Evolutionary conservation across 139 green algal genomes (phyloP).

Genomic region (Choricystis sp.): DNA sequence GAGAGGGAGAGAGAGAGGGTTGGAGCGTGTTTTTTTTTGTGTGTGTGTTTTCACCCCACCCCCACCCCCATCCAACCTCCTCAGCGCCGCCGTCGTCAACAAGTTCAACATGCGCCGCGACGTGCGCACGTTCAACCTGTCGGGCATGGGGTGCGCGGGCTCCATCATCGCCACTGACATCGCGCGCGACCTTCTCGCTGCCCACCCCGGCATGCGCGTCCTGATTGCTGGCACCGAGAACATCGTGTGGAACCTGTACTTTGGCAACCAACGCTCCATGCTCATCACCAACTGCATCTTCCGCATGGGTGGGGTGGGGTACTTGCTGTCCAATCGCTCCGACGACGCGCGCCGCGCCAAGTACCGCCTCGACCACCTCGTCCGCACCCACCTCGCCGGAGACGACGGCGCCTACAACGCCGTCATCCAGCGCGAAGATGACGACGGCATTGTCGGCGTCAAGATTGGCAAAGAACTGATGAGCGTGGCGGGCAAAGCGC

Average conservation of each 20-base stretch:
- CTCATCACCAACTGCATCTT: constrained; percentile 21
- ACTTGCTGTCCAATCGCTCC: constrained; percentile 11
- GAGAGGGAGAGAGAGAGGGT: no score
- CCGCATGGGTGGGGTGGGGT: constrained; percentile 10
- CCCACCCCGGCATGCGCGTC: constrained; percentile 3
- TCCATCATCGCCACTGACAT: constrained; percentile 60
- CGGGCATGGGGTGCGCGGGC: constrained; percentile 62
- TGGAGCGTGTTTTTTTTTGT: no score
- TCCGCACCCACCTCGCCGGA: constrained; percentile 13
- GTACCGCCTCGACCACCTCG: constrained; percentile 17
- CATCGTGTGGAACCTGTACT: constrained; percentile 21
- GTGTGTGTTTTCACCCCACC: no score
- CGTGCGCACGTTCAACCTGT: constrained; percentile 31
- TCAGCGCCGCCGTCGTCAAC: constrained; percentile 32
- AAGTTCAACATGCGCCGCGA: constrained; percentile 38
- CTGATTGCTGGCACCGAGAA: constrained; percentile 2
- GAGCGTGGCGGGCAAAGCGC: constrained; percentile 6
- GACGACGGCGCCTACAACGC: constrained; percentile 10
- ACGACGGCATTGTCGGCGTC: constrained; percentile 13
- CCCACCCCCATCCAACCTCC: no score
- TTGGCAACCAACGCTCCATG: constrained; percentile 43
- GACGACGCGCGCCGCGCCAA: constrained; percentile 5
- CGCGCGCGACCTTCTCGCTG: constrained; percentile 19
- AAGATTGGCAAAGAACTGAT: constrained; percentile 18
- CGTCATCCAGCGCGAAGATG: constrained; percentile 16